Evolutionary conservation across 139 green algal species (phyloP).

Genomic region (Micractinium sp.): DNA sequence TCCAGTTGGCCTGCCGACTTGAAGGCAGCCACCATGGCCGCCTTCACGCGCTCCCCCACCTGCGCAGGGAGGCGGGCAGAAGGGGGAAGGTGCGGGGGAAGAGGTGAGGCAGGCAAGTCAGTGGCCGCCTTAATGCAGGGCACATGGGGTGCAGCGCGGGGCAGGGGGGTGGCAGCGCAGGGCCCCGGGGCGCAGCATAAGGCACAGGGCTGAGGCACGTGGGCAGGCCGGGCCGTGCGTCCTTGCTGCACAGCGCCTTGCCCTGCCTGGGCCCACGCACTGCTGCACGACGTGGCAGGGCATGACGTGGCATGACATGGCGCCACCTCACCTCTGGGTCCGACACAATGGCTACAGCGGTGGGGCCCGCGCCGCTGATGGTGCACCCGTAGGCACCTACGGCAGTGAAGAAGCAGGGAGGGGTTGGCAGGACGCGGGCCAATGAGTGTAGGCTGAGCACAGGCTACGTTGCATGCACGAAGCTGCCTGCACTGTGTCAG

Average conservation of each 20-base stretch:
- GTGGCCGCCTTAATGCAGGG: too few species aligned
- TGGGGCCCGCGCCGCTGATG: constrained; percentile 96
- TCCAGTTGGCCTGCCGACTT: constrained; percentile 55
- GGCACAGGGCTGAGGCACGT: neutral
- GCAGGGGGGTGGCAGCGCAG: too few species aligned
- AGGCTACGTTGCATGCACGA: too few species aligned
- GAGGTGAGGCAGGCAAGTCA: too few species aligned
- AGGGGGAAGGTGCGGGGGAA: too few species aligned
- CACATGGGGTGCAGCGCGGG: too few species aligned
- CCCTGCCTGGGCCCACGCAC: too few species aligned
- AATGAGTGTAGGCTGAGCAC: too few species aligned
- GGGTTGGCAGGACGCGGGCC: neutral
- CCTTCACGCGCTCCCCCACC: constrained; percentile 68
- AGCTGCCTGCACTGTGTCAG: too few species aligned
- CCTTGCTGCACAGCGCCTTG: too few species aligned
- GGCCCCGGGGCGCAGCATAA: too few species aligned
- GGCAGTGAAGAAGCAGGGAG: neutral
- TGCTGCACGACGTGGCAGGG: neutral
- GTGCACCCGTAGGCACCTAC: constrained; percentile 94
- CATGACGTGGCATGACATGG: neutral
- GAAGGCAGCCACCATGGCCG: constrained; percentile 86
- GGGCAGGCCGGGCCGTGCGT: neutral
- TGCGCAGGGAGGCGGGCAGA: neutral
- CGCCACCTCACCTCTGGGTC: constrained; percentile 43
- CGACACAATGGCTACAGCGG: constrained; percentile 92